Conservation (phyloP, 306 rosid genomes). For the Dicorynia guianensis region DNA sequence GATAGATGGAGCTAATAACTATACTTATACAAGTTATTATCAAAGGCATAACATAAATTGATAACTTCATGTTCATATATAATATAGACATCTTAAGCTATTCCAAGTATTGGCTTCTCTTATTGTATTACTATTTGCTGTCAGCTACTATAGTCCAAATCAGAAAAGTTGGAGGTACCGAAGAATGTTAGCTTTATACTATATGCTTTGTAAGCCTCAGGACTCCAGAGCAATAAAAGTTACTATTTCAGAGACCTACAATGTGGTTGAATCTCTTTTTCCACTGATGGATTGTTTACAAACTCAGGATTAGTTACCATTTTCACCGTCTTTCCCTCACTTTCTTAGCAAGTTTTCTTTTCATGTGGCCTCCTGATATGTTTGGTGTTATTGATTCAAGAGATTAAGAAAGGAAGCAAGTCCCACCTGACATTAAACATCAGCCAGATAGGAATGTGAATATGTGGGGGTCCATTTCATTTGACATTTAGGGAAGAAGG, state of each 20-base stretch:
- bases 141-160: not conserved
- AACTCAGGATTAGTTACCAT: conserved; percentile 21
- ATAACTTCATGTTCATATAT: not conserved
- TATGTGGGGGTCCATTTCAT: conserved; percentile 40
- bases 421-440: conserved; percentile 33
- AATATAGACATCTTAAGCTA: not conserved
- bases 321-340: conserved; percentile 7
- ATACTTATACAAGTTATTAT: not conserved
- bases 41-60: not conserved
- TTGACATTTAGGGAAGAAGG: conserved; percentile 36
- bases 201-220: not conserved
- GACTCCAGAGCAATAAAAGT: not conserved
- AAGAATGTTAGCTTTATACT: not conserved
- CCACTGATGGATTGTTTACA: conserved; percentile 17
- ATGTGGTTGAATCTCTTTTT: conserved; percentile 16
- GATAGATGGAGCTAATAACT: not conserved
- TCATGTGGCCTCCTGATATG: conserved; percentile 31
- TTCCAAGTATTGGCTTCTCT: not conserved
- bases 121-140: not conserved
- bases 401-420: conserved; percentile 11
- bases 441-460: conserved; percentile 25
- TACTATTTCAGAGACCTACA: conserved; percentile 6
- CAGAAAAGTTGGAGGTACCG: not conserved
- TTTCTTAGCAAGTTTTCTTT: conserved; percentile 29
- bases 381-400: conserved; percentile 32